phyloP scores from a whole-genome alignment of 768 basidiomycete genomes.

The Suillus brevipes region DNA sequence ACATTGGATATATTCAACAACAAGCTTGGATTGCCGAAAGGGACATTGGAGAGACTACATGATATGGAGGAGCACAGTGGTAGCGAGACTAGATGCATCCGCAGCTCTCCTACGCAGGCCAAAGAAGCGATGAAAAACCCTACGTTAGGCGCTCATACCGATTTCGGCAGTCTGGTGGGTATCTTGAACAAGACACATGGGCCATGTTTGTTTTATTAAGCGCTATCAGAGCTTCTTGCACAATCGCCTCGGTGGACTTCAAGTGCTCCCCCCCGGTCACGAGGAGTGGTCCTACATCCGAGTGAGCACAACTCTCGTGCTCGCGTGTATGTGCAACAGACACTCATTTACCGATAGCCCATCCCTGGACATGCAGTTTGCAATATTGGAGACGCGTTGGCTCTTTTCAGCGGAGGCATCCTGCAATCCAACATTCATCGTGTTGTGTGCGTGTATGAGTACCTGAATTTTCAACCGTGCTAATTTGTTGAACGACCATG shows the following conservation, averaged over 20 bases:
- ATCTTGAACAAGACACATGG: background rate
- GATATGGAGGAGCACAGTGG: constrained; percentile 47
- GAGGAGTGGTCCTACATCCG: constrained; percentile 69
- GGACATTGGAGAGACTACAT: constrained; percentile 47
- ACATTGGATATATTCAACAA: constrained; percentile 59
- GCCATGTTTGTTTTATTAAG: too few species aligned
- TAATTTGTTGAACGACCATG: background rate
- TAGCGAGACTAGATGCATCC: constrained; percentile 58
- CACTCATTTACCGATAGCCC: constrained; percentile 33
- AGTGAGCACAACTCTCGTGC: constrained; percentile 32
- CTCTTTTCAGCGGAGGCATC: constrained; percentile 63
- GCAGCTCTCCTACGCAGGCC: constrained; percentile 41
- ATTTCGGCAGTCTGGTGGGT: constrained; percentile 66
- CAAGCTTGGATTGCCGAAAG: constrained; percentile 51
- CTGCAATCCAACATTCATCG: constrained; percentile 65
- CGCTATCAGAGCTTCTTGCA: constrained; percentile 58
- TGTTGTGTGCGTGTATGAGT: constrained; percentile 36
- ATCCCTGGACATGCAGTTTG: constrained; percentile 58
- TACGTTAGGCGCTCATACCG: constrained; percentile 59
- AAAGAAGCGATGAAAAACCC: constrained; percentile 32
- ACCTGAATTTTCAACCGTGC: background rate
- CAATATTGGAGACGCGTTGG: constrained; percentile 62
- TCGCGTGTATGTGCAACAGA: background rate
- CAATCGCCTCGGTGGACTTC: constrained; percentile 68
- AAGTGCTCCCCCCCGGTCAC: constrained; percentile 61